Conservation (phyloP, 2,329 filamentous ascomycete genomes). For the Bimuria novae-zelandiae region DNA sequence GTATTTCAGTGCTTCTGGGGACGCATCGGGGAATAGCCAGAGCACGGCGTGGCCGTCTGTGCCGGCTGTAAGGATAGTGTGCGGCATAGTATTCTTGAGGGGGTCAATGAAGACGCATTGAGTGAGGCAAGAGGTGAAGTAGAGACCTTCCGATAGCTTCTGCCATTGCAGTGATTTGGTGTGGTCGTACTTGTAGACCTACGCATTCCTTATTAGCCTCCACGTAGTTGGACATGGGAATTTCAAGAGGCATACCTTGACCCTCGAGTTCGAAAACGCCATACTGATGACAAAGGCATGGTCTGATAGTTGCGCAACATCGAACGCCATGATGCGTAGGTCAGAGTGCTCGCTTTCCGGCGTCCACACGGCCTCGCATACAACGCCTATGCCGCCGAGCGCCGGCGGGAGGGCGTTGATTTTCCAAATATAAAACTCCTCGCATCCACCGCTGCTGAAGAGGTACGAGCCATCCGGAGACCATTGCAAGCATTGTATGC, state of each 20-base stretch:
- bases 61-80: constrained; percentile 66
- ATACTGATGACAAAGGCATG: constrained; percentile 66
- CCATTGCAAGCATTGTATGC: constrained; percentile 82
- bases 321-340: constrained; percentile 80
- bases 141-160: constrained; percentile 45
- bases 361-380: constrained; percentile 57
- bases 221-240: background rate
- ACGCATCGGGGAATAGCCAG: constrained; percentile 52
- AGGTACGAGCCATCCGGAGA: constrained; percentile 68
- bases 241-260: constrained; percentile 56
- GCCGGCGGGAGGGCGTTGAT: constrained; percentile 57
- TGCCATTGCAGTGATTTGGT: constrained; percentile 37
- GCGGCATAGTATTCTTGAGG: background rate
- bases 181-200: constrained; percentile 53
- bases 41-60: constrained; percentile 79
- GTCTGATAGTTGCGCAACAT: constrained; percentile 50
- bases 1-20: constrained; percentile 36
- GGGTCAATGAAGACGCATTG: constrained; percentile 55
- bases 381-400: constrained; percentile 57
- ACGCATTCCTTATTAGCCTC: constrained; percentile 5
- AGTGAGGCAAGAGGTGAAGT: constrained; percentile 69
- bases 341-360: constrained; percentile 62
- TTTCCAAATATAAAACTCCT: constrained; percentile 89
- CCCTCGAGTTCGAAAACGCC: constrained; percentile 80
- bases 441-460: constrained; percentile 83